These are phyloP conservation scores for Plasmodium fragile DNA, from an alignment of 169 alveolate genomes.

Conservation along the genomic window DNA sequence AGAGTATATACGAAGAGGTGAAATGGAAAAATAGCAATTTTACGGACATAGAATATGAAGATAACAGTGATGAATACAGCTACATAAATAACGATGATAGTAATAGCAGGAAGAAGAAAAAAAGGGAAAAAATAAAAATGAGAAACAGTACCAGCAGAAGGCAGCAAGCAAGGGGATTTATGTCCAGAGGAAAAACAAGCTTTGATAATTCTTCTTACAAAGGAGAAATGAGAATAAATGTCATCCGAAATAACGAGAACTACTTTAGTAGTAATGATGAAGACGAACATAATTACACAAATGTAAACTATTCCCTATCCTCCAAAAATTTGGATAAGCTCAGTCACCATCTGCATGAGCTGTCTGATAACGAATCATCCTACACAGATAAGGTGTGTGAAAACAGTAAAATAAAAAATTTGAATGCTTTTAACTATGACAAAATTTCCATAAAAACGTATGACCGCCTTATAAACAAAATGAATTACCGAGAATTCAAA, in stretches of 20 bases:
- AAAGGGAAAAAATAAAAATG: background rate
- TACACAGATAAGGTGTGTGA: conserved; percentile 33
- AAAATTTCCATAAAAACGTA: conserved; percentile 45
- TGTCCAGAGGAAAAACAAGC: background rate
- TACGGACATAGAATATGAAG: conserved; percentile 13
- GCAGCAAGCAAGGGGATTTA: conserved; percentile 6
- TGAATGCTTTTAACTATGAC: conserved; percentile 71
- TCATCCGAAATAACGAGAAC: conserved; percentile 55
- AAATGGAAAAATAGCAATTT: conserved; percentile 2
- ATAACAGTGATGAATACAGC: conserved; percentile 40
- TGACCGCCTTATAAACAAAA: conserved; percentile 63
- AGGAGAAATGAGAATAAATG: conserved; percentile 40
- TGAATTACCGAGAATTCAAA: conserved; percentile 72
- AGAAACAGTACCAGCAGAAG: background rate
- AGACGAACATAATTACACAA: conserved; percentile 34
- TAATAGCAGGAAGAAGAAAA: background rate
- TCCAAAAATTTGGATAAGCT: conserved; percentile 30
- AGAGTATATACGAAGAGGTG: background rate
- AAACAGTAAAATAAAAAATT: conserved; percentile 15
- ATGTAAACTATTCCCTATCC: conserved; percentile 19
- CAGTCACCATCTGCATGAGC: conserved; percentile 38
- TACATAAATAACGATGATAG: conserved; percentile 3
- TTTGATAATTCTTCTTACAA: conserved; percentile 3
- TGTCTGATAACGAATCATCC: conserved; percentile 52
- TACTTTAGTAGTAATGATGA: conserved; percentile 62